Evolutionary conservation across 768 basidiomycete genomes (phyloP).

Genomic region (Pisolithus orientalis): DNA sequence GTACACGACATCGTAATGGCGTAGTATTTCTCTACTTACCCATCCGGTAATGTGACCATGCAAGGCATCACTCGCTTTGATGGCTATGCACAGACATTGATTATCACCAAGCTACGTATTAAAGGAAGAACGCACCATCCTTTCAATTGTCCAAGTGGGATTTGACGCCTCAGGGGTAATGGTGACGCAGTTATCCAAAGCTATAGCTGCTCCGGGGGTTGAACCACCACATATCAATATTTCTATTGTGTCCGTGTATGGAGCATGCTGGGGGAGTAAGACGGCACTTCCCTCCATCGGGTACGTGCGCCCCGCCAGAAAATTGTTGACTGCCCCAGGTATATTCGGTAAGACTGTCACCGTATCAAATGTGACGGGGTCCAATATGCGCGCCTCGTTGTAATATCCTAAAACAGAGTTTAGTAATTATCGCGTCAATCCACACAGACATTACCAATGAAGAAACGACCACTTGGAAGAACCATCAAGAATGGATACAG

Average conservation of each 20-base stretch:
- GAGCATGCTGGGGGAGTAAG: slow-evolving; percentile 62
- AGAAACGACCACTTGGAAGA: slow-evolving; percentile 63
- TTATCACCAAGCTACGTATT: background rate
- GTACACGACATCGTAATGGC: background rate
- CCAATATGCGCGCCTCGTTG: slow-evolving; percentile 74
- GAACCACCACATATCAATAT: slow-evolving; percentile 76
- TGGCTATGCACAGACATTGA: slow-evolving; percentile 34
- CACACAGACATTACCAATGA: slow-evolving; percentile 43
- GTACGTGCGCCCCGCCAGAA: slow-evolving; percentile 70
- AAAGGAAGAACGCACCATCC: slow-evolving; percentile 52
- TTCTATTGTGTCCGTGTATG: slow-evolving; percentile 67
- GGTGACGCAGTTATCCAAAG: slow-evolving; percentile 65
- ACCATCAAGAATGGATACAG: slow-evolving; percentile 73
- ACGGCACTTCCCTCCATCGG: slow-evolving; percentile 70
- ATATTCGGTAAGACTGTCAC: slow-evolving; percentile 58
- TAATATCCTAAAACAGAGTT: slow-evolving; percentile 50
- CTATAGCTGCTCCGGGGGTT: slow-evolving; percentile 41
- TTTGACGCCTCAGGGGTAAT: slow-evolving; percentile 60
- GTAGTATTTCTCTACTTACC: slow-evolving; percentile 6
- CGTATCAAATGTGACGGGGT: slow-evolving; percentile 61
- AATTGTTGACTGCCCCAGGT: slow-evolving; percentile 67
- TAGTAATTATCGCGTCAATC: background rate
- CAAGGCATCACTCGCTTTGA: slow-evolving; percentile 72
- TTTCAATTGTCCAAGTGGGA: slow-evolving; percentile 64
- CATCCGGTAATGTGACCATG: slow-evolving; percentile 57